phyloP scores from a whole-genome alignment of 306 rosid species.

The Vigna radiata region DNA sequence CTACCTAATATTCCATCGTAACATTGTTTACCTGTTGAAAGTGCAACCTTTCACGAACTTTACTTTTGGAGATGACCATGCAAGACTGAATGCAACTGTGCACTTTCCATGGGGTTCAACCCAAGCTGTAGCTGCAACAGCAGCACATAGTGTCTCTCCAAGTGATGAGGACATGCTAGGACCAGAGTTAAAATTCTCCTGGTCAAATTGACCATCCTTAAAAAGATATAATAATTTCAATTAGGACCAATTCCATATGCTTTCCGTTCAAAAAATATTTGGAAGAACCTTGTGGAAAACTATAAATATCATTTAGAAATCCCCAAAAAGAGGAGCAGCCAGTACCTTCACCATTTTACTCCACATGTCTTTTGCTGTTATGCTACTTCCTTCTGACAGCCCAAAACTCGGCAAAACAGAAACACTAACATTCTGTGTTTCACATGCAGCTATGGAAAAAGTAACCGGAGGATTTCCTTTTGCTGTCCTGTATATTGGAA shows the following conservation, averaged over 20 bases:
- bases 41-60: constrained; percentile 90
- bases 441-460: constrained; percentile 91
- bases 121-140: constrained; percentile 96
- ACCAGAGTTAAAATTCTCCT: constrained; percentile 77
- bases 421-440: constrained; percentile 94
- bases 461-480: constrained; percentile 95
- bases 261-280: constrained; percentile 23
- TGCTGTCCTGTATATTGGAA: constrained; percentile 77
- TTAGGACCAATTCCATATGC: constrained; percentile 40
- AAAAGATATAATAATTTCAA: constrained; percentile 41
- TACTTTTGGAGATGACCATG: constrained; percentile 98
- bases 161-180: constrained; percentile 87
- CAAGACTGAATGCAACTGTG: constrained; percentile 88
- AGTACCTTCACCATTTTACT: constrained; percentile 81
- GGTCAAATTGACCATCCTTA: constrained; percentile 94
- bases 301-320: constrained; percentile 34
- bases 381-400: constrained; percentile 73
- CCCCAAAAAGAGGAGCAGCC: constrained; percentile 29
- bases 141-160: constrained; percentile 95
- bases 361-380: constrained; percentile 92
- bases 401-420: constrained; percentile 92
- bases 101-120: constrained; percentile 99
- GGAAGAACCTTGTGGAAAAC: constrained; percentile 13
- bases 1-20: constrained; percentile 25
- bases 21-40: constrained; percentile 70